phyloP scores from a whole-genome alignment of 2,329 filamentous ascomycete species.

The Aspergillus piperis region DNA sequence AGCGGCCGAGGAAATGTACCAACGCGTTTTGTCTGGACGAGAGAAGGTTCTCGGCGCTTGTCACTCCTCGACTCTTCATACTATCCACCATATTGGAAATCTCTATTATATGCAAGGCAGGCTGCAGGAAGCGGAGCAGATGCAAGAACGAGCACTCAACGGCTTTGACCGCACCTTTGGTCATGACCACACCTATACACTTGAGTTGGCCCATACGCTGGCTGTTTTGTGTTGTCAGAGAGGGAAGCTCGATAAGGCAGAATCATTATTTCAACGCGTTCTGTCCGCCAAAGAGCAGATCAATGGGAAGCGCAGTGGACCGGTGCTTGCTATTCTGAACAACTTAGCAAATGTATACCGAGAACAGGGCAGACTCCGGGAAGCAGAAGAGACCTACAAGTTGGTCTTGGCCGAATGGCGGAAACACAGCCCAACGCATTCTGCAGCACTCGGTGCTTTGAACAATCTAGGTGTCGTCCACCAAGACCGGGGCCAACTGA shows the following conservation, averaged over 20 bases:
- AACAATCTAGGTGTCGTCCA: neutral
- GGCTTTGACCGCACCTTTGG: neutral
- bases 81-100: neutral
- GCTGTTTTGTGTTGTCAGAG: neutral
- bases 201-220: neutral
- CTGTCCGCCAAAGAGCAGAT: neutral
- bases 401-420: neutral
- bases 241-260: neutral
- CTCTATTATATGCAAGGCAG: neutral
- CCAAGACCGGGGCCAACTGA: neutral
- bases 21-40: conserved; percentile 22
- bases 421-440: neutral
- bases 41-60: conserved; percentile 16
- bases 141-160: conserved; percentile 17
- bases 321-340: neutral
- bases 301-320: neutral
- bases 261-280: neutral
- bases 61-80: neutral
- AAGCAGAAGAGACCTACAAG: neutral
- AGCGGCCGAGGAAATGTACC: conserved; percentile 26
- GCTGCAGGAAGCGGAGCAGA: neutral
- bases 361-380: neutral
- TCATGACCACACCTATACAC: neutral
- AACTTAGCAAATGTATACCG: neutral
- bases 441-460: neutral